These are phyloP conservation scores for Cajanus cajan DNA, from an alignment of 306 rosid genomes.

Conservation along the genomic window DNA sequence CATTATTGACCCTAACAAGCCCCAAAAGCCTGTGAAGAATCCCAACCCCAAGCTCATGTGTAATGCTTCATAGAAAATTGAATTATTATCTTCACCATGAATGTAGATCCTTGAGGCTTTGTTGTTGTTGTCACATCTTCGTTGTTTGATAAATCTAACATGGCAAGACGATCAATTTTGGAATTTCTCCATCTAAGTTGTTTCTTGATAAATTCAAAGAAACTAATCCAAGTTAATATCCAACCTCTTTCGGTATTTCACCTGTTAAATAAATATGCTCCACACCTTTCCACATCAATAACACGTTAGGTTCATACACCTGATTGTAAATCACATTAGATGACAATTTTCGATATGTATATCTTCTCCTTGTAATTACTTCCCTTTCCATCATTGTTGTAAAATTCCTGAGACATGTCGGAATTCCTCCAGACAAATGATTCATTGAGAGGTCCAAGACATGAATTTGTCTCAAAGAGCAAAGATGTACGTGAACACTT, in stretches of 20 bases:
- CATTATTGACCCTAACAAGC: neutral
- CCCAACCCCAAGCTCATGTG: conserved; percentile 22
- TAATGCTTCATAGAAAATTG: conserved; percentile 10
- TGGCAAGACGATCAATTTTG: neutral
- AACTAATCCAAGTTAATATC: neutral
- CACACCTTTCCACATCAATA: conserved; percentile 18
- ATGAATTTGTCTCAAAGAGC: neutral
- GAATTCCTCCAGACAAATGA: neutral
- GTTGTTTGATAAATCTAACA: conserved; percentile 18
- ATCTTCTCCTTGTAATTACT: neutral
- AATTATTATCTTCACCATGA: neutral
- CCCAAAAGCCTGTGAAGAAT: neutral
- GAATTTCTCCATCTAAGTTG: conserved; percentile 24
- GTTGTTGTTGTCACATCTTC: too few species aligned
- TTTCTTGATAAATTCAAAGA: conserved; percentile 26
- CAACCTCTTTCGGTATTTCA: conserved; percentile 5
- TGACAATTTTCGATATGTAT: neutral
- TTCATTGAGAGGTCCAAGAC: neutral
- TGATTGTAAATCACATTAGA: too few species aligned
- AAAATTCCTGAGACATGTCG: neutral
- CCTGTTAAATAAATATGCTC: too few species aligned
- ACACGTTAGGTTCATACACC: neutral
- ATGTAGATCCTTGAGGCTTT: neutral
- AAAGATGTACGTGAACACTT: neutral
- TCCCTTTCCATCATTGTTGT: neutral